Evolutionary conservation across 179 eudicot genomes (phyloP), one percentile per base, ranked within the genome.

Genomic region (Drosera spatulata): DNA sequence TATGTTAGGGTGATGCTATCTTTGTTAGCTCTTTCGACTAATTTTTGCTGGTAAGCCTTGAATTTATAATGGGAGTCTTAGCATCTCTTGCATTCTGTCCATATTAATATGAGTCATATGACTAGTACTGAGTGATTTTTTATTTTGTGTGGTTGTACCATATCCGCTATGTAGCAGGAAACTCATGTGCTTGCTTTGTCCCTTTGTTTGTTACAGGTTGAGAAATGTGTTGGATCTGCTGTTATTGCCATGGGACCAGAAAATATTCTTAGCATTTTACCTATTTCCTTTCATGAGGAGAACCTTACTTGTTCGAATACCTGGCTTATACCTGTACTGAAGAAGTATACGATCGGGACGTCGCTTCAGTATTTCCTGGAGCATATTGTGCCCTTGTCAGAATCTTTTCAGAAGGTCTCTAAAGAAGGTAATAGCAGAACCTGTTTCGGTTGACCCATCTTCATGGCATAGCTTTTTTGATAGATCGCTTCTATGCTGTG

Each of bases 141-240:
- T 22, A 22, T 22, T 22, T 22, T 22, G 33, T 22, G 33, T 22
- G 33, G 33, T 22, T 22, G 33, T 22, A 22, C 33, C 33, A 22
- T 22, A 22, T 22, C 33, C 33, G 33, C 33, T 1, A 22, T 22
- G 33, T 12, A 12, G n/a, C 45, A 55, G 22, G 4, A 41, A 56
- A 53, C 64, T 75, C 7, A 67, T 53, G 5, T 15, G 33, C 33
- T 10, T 46, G 37, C 15, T n/a, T 57, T 68, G 49, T 6, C 53
- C 33, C 33, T 22, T 22, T 1, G 33, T 22, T 22, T 22, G 53
- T 62, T 78, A 72, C 85, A 89, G 97, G 70, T 89, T 71, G 83
- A 81, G 73, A 81, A 75, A 62, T 89, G 96, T 73, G 65, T 93
- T 61, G 93, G 99, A 48, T 81, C 87, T 81, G 95, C 86, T 72